Evolutionary conservation across 371 early-diverging fungal genomes (phyloP), one percentile per base, ranked within the genome.

Genomic region (Blakeslea trispora): DNA sequence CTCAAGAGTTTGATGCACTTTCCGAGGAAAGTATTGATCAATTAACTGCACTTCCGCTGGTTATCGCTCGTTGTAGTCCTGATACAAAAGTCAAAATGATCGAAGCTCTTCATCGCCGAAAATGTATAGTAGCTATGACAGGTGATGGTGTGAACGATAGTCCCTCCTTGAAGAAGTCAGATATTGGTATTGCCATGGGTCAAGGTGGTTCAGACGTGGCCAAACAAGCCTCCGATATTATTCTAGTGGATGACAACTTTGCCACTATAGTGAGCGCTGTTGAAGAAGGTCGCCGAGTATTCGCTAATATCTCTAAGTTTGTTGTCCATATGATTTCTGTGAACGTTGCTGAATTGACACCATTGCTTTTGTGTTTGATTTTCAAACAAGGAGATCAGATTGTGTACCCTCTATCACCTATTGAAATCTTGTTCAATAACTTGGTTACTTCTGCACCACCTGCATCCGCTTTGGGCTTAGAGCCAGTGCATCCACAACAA

Each of bases 141-240:
- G 97, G 76, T 47, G 97, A 95, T 78, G 97, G 95, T 32, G 93
- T 92, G 21, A 95, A 95, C 64, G 97, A 96, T 64, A 82, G 90
- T 44, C 91, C 91, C 0, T 94, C 91, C 28, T 75, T 87, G 47
- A 82, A 79, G 42, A 75, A 74, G 45, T 88, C 91, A 11, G 82
- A 90, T 64, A 82, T 92, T 13, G 91, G 91, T 50, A 73, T 93
- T 28, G 84, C 91, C 23, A 79, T 93, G 71, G 92, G 92, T 60
- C 83, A 85, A 19, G 59, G 72, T 42, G 86, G 87, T 17, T 84
- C 84, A 2, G 88, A 90, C 56, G 87, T 88, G 3, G 87, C 90
- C 39, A 88, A 86, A 56, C 87, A 88, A 57, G 89, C 89, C 6
- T 78, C 86, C 11, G 81, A 83, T 57, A 87, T 21, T 79, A 86